Evolutionary conservation across 2,329 filamentous ascomycete species (phyloP), one percentile per base, ranked within the genome.

Genomic region (Bipolaris oryzae): DNA sequence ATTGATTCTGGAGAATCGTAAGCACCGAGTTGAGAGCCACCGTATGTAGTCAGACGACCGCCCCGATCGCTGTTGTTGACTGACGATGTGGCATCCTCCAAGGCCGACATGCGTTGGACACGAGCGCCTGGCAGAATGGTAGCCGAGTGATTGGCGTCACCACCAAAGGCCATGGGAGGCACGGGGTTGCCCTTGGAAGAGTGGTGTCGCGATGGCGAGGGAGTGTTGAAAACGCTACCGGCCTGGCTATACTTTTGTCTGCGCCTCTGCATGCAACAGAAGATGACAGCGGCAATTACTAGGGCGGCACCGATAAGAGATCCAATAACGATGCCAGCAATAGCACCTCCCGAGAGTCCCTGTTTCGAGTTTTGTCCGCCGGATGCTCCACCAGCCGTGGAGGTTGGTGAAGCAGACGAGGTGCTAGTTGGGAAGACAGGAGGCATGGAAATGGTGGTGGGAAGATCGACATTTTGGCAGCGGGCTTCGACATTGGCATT

Each of bases 81-180:
- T n/a, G 73, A 74, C 20, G 87, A 84, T 55, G 83, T 85, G 0
- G 87, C 86, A 52, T 89, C 86, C 77, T 97, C 94, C 50, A 99
- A 78, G 33, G 95, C 95, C 37, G 94, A 93, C 95, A 99, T 98
- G 53, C 95, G 88, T 37, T 95, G 91, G 57, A 99, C 95, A 60
- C 95, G 89, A 28, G 92, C 92, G 41, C 92, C 93, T 5, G 92
- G 91, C 10, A 96, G 82, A 15, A 92, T 85, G 66, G 67, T 60
- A 15, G 77, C 68, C 68, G 62, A 72, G 67, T 53, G 70, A 46
- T 69, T 63, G 20, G 74, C 68, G 23, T 78, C 78, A 41, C 78
- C 75, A 48, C 77, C 71, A 58, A 76, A 80, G 39, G 70, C 71
- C 77, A 81, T 80, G 6, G 77, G 65, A 10, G 57, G 61, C 74